Conservation (phyloP, 2,329 filamentous ascomycete genomes). For the Alternaria arbusti region DNA sequence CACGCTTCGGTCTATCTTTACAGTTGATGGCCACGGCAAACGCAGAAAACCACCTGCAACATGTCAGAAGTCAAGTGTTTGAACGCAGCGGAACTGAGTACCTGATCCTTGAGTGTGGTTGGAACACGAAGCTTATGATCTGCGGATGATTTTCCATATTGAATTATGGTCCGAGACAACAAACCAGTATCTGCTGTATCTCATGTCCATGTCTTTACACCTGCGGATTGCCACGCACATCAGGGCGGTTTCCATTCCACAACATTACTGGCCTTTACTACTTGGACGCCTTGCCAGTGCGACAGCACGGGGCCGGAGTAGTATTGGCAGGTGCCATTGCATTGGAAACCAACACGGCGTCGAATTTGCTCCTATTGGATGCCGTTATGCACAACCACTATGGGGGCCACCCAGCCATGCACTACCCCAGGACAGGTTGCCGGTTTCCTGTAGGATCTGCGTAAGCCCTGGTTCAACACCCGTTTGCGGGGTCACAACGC, state of each 20-base stretch:
- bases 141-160: not conserved
- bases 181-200: not conserved
- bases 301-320: slow-evolving; percentile 8
- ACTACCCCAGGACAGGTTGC: slow-evolving; percentile 30
- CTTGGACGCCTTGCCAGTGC: not conserved
- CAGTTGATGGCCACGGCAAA: slow-evolving; percentile 1
- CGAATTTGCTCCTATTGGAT: slow-evolving; percentile 11
- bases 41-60: not conserved
- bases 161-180: not conserved
- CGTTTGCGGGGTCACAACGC: slow-evolving; percentile 31
- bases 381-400: slow-evolving; percentile 16
- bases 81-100: not conserved
- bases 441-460: slow-evolving; percentile 13
- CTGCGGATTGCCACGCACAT: not conserved
- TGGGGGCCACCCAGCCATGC: slow-evolving; percentile 21
- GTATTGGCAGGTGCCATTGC: slow-evolving; percentile 12
- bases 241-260: not conserved
- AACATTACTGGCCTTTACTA: slow-evolving; percentile 3
- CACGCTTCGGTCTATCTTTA: slow-evolving; percentile 12
- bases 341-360: slow-evolving; percentile 5
- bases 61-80: not conserved
- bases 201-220: not conserved
- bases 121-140: not conserved
- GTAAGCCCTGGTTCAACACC: slow-evolving; percentile 18
- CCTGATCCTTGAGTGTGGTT: not conserved